Percentiles rank a stretch among this genome's conserved stretches.
Evolutionary conservation across 148 eudicot species (phyloP).

Genomic region (Amaranthus hypochondriacus): DNA sequence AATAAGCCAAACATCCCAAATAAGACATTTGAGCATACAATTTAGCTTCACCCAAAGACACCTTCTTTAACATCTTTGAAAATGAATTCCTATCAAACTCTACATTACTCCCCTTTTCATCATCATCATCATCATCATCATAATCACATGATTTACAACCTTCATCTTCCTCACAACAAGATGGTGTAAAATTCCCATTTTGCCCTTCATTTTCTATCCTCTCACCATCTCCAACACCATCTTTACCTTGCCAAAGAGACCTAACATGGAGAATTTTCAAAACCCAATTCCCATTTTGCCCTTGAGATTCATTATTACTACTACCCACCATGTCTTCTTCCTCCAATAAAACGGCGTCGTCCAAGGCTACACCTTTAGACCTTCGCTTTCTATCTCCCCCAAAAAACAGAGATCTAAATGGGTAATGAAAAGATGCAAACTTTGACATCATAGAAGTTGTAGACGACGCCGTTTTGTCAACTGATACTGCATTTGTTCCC

Average conservation of each 20-base stretch:
- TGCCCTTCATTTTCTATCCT: constrained; percentile 24
- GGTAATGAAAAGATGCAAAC: constrained; percentile 51
- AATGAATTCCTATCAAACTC: constrained; percentile 65
- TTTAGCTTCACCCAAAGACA: constrained; percentile 69
- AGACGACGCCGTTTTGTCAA: constrained; percentile 26
- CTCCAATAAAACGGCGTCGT: constrained; percentile 63
- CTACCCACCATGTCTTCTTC: constrained; percentile 19
- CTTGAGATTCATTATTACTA: constrained; percentile 11
- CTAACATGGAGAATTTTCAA: constrained; percentile 64
- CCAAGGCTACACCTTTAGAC: constrained; percentile 32
- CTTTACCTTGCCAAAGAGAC: constrained; percentile 36
- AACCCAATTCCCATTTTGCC: constrained; percentile 73
- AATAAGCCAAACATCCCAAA: constrained; percentile 83
- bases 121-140: constrained; percentile 36
- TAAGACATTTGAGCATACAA: constrained; percentile 83
- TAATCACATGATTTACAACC: constrained; percentile 26
- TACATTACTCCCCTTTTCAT: constrained; percentile 17
- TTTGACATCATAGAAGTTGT: constrained; percentile 30
- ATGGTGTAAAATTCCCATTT: constrained; percentile 19
- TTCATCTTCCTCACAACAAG: constrained; percentile 19
- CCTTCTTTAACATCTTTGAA: constrained; percentile 66
- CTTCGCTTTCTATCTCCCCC: constrained; percentile 28
- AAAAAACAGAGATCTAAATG: constrained; percentile 59
- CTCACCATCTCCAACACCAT: constrained; percentile 9
- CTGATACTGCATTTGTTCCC: constrained; percentile 20